Evolutionary conservation across 1,284 basidiomycete species (phyloP), one percentile per base, ranked within the genome.

Genomic region (Tilletia setariae): DNA sequence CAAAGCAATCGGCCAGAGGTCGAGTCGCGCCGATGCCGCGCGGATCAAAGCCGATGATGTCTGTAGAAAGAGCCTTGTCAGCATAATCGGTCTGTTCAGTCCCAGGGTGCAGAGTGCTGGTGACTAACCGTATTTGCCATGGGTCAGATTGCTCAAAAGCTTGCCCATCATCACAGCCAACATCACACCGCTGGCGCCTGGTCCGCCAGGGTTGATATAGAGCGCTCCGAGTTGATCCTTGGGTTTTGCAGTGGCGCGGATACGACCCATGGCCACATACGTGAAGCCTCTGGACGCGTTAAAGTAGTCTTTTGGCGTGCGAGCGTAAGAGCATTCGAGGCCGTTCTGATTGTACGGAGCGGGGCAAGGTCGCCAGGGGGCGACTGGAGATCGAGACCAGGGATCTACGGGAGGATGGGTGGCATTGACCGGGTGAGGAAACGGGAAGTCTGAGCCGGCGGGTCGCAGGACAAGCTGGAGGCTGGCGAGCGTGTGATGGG

Each of bases 11-110:
- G 1, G 83, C 82, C 4, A 68, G 65, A 0, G 85, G 85, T 9
- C 83, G 84, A 0, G 84, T 83, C 42, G 72, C 51, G 15, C 84
- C 85, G 56, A 85, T 84, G 0, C 85, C 85, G 66, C 85, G 77
- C 19, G 84, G 85, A 71, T 85, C 85, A 70, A 85, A 85, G 1
- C 84, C 85, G 49, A 85, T 71, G n/a, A 86, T 74, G 69, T 85
- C 84, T 70, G n/a, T n/a, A n/a, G n/a, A 80, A 85, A 64, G 13
- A 64, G 43, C 9, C 61, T n/a, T 63, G 9, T n/a, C 19, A 25
- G 16, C 35, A 25, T 9, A 9, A n/a, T n/a, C n/a, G n/a, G n/a
- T n/a, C n/a, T n/a, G n/a, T n/a, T n/a, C n/a, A n/a, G n/a, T n/a
- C n/a, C n/a, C n/a, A n/a, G n/a, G n/a, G n/a, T n/a, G n/a, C n/a